A percentile compares a stretch with the other conserved stretches of the same genome.
phyloP scores from a whole-genome alignment of 768 basidiomycete genomes.

The Tulasnella sp. region DNA sequence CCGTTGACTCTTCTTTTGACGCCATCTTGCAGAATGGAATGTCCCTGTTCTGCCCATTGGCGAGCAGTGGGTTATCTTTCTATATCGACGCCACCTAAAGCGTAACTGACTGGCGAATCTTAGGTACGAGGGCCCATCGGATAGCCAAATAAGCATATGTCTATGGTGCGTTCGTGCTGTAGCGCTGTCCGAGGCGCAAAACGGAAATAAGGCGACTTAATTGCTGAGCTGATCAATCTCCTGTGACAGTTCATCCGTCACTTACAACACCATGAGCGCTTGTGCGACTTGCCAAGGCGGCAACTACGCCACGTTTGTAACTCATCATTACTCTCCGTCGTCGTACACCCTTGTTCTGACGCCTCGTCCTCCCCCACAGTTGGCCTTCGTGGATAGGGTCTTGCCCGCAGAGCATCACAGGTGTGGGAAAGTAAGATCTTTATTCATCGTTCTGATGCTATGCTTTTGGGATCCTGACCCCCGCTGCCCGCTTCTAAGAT shows the following conservation, averaged over 20 bases:
- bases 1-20: background rate
- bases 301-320: slow-evolving; percentile 6
- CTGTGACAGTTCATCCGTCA: slow-evolving; percentile 3
- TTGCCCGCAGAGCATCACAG: background rate
- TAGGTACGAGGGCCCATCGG: background rate
- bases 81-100: background rate
- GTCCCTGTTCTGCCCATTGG: background rate
- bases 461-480: background rate
- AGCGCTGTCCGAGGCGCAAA: background rate
- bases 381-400: slow-evolving; percentile 1
- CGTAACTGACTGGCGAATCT: background rate
- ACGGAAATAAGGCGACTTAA: too few relatives aligned
- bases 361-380: background rate
- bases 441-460: background rate
- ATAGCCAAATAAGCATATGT: slow-evolving; percentile 8
- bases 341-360: background rate
- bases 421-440: background rate
- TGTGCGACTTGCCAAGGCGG: slow-evolving; percentile 3
- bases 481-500: background rate
- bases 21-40: too few relatives aligned
- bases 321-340: background rate
- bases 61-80: background rate
- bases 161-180: background rate
- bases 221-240: background rate
- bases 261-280: background rate